A percentile compares a stretch with the other conserved stretches of the same genome.
Evolutionary conservation across 345 rosid genomes (phyloP).

Genomic region (Eucalyptus sideroxylon): DNA sequence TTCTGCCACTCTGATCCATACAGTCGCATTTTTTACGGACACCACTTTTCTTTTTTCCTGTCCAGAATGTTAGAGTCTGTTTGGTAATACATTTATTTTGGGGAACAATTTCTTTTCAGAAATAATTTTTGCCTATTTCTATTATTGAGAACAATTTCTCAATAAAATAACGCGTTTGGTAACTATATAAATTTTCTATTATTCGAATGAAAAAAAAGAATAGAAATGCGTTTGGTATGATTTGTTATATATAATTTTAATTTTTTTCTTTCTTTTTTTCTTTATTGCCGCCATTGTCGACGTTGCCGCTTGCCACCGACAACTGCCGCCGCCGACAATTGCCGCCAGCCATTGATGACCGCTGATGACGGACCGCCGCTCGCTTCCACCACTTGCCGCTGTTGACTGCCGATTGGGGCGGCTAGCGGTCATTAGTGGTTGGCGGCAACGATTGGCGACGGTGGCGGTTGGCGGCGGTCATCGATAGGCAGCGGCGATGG

Average conservation of each 20-base stretch:
- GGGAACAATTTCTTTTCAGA: fast-evolving
- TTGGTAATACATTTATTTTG: fast-evolving
- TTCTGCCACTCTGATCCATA: background rate
- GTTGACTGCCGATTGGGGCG: fast-evolving
- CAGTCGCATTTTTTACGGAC: background rate
- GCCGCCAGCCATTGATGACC: no score
- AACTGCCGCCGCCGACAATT: fast-evolving
- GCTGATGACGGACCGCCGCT: fast-evolving
- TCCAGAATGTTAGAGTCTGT: background rate
- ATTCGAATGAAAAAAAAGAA: no score
- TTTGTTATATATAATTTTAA: no score
- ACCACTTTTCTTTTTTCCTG: background rate
- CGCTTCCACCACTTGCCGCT: fast-evolving
- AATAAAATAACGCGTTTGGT: no score
- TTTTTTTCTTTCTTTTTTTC: no score
- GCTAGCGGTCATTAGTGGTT: fast-evolving
- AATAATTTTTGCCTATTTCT: no score
- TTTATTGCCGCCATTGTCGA: fast-evolving
- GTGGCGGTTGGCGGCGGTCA: no score
- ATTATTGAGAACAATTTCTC: no score
- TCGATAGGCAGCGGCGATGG: fast-evolving
- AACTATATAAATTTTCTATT: no score
- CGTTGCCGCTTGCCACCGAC: fast-evolving
- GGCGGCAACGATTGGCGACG: fast-evolving
- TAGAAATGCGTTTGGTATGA: no score